Base-by-base conservation (phyloP, 768 basidiomycete genomes). In the Sistotremastrum suecicum region DNA sequence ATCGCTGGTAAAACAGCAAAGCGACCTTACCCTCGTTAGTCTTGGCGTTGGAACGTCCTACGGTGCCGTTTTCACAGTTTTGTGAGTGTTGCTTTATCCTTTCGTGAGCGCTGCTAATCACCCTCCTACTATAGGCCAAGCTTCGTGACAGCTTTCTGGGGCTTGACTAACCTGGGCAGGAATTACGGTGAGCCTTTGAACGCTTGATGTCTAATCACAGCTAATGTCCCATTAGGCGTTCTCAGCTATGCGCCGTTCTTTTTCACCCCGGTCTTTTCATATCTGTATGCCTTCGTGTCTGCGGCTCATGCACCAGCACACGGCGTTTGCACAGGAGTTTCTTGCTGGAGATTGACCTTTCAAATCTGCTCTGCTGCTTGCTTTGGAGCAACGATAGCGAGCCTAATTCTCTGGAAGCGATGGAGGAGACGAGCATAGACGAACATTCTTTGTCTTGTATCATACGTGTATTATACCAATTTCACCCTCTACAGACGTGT, bases 261-360 rank as follows among this genome's bases (percentile, higher is more conserved):
- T 29, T 85, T 83, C 4, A 85, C 83, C 0, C 75, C 83, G 1
- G 34, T 76, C 0, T 87, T 86, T 58, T 85, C 86, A 3, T 87
- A 83, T 58, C 56, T 88, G 0, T 89, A 86, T 49, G 86, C 86
- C 9, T 75, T 79, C 51, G 56, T 84, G 41, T 71, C 80, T 5
- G 70, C 69, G 3, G 60, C 68, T 3, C 73, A 76, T 48, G 65
- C 71, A 6, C 39, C 57, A 3, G 52, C 54, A 0, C 65, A 58
- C 28, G 60, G 51, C 29, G 59, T 76, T 3, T 87, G 85, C 53
- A 55, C 57, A 38, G 84, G 86, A 3, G 54, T 63, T 4, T 46
- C 56, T 35, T 89, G 86, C 51, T 88, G 82, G 83, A 58, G 59
- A 44, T 49, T 66, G 32, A 88, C 86, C 3, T 86, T 88, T 53